A percentile compares a stretch with the other conserved stretches of the same genome.
phyloP scores from a whole-genome alignment of 805 yeast species.

The Yamadazyma phyllophila region DNA sequence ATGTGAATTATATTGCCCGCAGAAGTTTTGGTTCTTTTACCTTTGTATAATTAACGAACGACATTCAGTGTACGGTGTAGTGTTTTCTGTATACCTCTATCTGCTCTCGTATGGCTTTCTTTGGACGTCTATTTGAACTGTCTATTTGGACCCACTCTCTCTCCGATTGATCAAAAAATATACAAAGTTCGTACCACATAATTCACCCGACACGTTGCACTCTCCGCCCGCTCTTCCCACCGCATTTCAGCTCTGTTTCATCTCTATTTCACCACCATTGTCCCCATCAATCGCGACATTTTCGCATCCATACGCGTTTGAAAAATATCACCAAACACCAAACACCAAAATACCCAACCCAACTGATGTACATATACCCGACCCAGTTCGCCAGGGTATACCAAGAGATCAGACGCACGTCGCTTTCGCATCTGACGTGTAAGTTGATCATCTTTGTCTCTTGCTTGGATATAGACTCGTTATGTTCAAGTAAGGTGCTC shows the following conservation, averaged over 20 bases:
- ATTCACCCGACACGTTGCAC: too few relatives aligned
- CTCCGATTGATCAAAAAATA: too few relatives aligned
- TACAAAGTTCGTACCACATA: too few relatives aligned
- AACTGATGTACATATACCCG: constrained; percentile 75
- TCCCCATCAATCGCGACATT: not conserved
- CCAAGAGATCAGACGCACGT: constrained; percentile 62
- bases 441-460: constrained; percentile 84
- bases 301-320: constrained; percentile 8
- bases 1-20: constrained; percentile 35
- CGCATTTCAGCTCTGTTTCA: not conserved
- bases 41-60: constrained; percentile 20
- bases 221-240: not conserved
- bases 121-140: not conserved
- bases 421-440: constrained; percentile 90
- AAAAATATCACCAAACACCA: not conserved
- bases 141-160: too few relatives aligned
- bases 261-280: not conserved
- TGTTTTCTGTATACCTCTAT: not conserved
- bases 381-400: constrained; percentile 66
- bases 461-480: constrained; percentile 85
- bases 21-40: constrained; percentile 40
- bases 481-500: constrained; percentile 82
- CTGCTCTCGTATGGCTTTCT: not conserved
- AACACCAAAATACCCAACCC: not conserved
- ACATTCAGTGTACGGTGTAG: not conserved